Evolutionary conservation across 306 rosid species (phyloP), one percentile per base, ranked within the genome.

Genomic region (Phaseolus lunatus): DNA sequence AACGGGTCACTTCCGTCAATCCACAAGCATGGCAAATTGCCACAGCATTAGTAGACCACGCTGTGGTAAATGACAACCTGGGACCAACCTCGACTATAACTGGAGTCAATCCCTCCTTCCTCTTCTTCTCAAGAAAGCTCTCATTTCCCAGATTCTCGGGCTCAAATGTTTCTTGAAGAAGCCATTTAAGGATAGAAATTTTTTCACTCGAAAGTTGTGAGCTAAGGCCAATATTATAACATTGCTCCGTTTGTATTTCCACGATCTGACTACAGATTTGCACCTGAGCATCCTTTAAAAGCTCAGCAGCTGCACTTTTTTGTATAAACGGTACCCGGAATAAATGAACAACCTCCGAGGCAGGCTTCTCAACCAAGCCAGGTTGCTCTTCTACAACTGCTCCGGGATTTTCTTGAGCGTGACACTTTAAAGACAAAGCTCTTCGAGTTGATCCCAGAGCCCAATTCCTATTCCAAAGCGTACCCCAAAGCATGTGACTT

Each of bases 41-140:
- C 9, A 94, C 90, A 9, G 97, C 98, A 86, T 94, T 94, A 9
- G 98, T 62, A 64, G 98, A 94, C 98, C 98, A 94, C 0, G 98
- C 93, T 20, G 98, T 94, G 37, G 94, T 91, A 79, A 94, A 94
- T 1, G 98, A 94, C 80, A 94, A 67, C 81, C 96, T 85, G 39
- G 98, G 98, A 14, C 98, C 97, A 80, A 91, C 97, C 88, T 91
- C 98, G 61, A 91, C 45, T 69, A 91, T 84, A 72, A 87, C 86
- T 22, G 85, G 59, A 45, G 23, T 80, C 81, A 90, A 83, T 22
- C 94, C 97, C 77, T 88, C 87, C 75, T 82, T 90, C 35, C 67
- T 78, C 80, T 81, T 93, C 85, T 91, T 88, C 83, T 85, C 88
- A 70, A 93, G 96, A 87, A 93, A 90, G 85, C 97, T 94, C 80